phyloP scores from a whole-genome alignment of 73 alveolate genomes.

The Tetrahymena malaccensis region DNA sequence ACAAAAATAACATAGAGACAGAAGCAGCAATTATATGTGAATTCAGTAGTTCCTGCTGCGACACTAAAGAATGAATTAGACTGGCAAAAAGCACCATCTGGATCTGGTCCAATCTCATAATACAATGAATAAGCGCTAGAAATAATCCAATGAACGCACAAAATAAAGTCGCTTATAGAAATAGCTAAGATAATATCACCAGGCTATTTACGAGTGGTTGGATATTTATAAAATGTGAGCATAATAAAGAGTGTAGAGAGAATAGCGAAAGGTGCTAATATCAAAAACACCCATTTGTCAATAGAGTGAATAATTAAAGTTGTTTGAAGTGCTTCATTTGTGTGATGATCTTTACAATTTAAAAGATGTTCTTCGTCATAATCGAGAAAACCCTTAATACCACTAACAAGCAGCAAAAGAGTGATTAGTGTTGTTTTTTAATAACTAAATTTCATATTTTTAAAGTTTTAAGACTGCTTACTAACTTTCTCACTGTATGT shows the following conservation, averaged over 20 bases:
- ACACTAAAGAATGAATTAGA: conserved; percentile 12
- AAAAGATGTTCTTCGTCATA: neutral
- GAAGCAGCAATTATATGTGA: conserved; percentile 16
- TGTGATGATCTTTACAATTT: neutral
- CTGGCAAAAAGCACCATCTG: conserved; percentile 20
- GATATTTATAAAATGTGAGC: conserved; percentile 15
- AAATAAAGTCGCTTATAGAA: conserved; percentile 16
- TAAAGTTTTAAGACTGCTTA: neutral
- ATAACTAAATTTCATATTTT: neutral
- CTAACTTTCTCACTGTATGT: neutral
- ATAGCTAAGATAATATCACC: conserved; percentile 30
- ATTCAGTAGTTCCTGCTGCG: conserved; percentile 35
- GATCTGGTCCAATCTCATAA: neutral
- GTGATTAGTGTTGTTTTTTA: neutral
- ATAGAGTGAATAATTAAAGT: neutral
- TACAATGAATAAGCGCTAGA: neutral
- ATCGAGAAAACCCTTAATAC: neutral
- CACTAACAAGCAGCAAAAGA: neutral
- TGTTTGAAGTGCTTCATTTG: neutral
- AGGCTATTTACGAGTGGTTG: conserved; percentile 32
- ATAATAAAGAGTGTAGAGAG: conserved; percentile 26
- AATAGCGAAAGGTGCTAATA: conserved; percentile 35
- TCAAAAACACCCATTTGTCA: neutral
- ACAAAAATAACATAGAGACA: conserved; percentile 11
- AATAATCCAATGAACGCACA: conserved; percentile 36